These are phyloP conservation scores for Aspergillus quadricinctus DNA, from an alignment of 2,329 filamentous ascomycete species.

Conservation along the genomic window DNA sequence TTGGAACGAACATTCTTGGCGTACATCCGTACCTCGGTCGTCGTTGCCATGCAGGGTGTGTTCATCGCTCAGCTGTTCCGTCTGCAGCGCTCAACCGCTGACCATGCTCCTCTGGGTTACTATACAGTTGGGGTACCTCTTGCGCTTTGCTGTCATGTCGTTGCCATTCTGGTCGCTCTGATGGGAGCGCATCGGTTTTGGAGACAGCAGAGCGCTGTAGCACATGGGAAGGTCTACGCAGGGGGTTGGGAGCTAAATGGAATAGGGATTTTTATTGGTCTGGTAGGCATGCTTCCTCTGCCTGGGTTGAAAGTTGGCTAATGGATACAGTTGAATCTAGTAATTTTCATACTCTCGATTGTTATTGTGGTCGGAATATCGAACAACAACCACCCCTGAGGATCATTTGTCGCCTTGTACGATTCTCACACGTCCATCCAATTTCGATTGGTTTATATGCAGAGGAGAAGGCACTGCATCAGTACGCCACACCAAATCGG, in stretches of 20 bases:
- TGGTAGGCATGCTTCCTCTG: conserved; percentile 41
- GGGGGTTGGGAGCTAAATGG: conserved; percentile 57
- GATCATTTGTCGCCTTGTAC: not conserved
- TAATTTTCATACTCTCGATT: not conserved
- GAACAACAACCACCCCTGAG: not conserved
- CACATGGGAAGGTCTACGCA: conserved; percentile 52
- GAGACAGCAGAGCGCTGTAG: conserved; percentile 57
- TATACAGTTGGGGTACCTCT: conserved; percentile 59
- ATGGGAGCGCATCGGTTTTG: conserved; percentile 59
- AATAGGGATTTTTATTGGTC: conserved; percentile 43
- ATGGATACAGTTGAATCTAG: not conserved
- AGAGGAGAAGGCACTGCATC: too few relatives aligned
- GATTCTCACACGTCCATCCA: too few relatives aligned
- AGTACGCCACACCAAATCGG: too few relatives aligned
- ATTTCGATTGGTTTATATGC: too few relatives aligned
- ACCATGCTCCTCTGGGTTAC: conserved; percentile 50
- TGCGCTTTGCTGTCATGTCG: conserved; percentile 42
- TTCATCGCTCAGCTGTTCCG: conserved; percentile 64
- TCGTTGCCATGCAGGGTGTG: conserved; percentile 64
- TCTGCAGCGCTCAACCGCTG: conserved; percentile 39
- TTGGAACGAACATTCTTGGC: conserved; percentile 71
- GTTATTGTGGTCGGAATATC: not conserved
- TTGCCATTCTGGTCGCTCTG: conserved; percentile 48
- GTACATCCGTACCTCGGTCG: conserved; percentile 66
- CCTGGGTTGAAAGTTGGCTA: not conserved